phyloP scores from a whole-genome alignment of 1,284 basidiomycete genomes.

The Ceratobasidium sp. region DNA sequence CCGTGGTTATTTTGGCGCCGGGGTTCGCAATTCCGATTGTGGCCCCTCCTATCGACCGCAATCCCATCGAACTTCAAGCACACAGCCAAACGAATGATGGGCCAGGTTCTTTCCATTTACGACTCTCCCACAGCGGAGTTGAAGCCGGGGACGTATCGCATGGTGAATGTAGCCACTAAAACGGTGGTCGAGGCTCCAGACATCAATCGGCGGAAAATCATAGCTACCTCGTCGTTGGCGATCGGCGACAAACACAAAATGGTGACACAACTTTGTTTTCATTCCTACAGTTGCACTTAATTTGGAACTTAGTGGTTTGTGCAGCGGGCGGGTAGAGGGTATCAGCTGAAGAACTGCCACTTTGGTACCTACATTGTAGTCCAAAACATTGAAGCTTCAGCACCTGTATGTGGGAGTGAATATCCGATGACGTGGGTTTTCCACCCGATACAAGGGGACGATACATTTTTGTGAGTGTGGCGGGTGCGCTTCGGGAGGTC shows the following conservation, averaged over 20 bases:
- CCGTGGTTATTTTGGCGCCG: too few relatives aligned
- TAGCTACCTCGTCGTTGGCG: background rate
- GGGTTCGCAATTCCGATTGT: too few relatives aligned
- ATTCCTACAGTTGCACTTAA: background rate
- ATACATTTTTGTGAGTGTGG: background rate
- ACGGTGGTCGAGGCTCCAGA: slow-evolving; percentile 1
- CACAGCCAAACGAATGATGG: background rate
- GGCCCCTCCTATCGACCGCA: too few relatives aligned
- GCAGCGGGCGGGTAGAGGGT: slow-evolving; percentile 10
- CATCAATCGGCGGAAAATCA: background rate
- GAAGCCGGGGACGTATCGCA: background rate
- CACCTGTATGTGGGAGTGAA: background rate
- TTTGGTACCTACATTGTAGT: slow-evolving; percentile 15
- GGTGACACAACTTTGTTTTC: background rate
- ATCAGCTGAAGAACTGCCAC: slow-evolving; percentile 22
- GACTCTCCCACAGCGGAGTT: background rate
- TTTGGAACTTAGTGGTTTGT: background rate
- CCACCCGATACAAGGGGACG: background rate
- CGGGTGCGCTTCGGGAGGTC: too few relatives aligned
- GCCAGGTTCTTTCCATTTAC: slow-evolving; percentile 4
- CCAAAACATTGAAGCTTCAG: background rate
- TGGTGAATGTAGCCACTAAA: background rate
- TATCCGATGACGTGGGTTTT: slow-evolving; percentile 22
- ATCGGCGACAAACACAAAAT: background rate
- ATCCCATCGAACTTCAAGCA: too few relatives aligned